Evolutionary conservation across 2,329 filamentous ascomycete genomes (phyloP), one percentile per base, ranked within the genome.

Genomic region (Mariannaea elegans): DNA sequence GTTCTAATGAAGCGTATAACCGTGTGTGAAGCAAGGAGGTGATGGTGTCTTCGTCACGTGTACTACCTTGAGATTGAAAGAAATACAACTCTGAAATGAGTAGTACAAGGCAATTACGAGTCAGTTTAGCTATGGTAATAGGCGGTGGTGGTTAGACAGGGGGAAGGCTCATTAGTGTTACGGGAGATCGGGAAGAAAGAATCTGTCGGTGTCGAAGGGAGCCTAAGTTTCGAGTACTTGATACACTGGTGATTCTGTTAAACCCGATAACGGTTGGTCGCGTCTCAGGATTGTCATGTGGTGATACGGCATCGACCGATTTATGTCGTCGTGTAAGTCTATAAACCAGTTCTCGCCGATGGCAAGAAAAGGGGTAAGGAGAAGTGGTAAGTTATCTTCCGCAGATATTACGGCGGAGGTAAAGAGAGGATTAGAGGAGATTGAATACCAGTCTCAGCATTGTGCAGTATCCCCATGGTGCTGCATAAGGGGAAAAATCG

Each of bases 221-320:
- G 19, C 13, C 19, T 31, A 38, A 55, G 45, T 23, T 38, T 59
- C 50, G 56, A 49, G 32, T 18, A 6, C 41, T 21, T 13, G 16
- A 21, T 21, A 13, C 19, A 34, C 34, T 51, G 38, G 46, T 42
- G 45, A 34, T 46, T 7, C 48, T 13, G 16, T 14, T 38, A 14
- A 36, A 38, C 36, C 13, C 16, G 24, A 27, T 9, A 27, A 9
- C 50, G 45, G 56, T 19, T 41, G 45, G 19, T 32, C 54, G 45
- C 56, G 38, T 54, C 23, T 12, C 19, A 39, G 18, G 13, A 7
- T 18, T 49, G 50, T 59, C 56, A 54, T 54, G 56, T 54, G 56
- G 49, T 59, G 49, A 32, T 59, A 16, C 34, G 36, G 3, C 19
- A 23, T 44, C 27, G 14, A 34, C 23, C 31, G 50, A 50, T 31